A percentile compares a stretch with the other conserved stretches of the same genome.
Evolutionary conservation across 352 stramenopile genomes (phyloP).

Genomic region (Pythium vanterpoolii): DNA sequence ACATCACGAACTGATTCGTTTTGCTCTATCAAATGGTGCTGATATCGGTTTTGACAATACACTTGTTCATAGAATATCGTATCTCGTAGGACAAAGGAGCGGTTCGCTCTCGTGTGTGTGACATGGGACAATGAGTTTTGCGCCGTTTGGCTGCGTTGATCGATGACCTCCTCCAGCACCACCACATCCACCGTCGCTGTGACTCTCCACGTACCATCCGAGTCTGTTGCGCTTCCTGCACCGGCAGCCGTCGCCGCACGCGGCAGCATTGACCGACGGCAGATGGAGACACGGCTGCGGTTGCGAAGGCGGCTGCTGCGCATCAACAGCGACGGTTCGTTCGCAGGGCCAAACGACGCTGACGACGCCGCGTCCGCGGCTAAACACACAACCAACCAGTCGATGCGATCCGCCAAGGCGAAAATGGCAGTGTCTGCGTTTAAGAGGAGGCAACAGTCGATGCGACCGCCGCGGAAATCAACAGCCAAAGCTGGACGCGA

Average conservation of each 20-base stretch:
- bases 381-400: not conserved
- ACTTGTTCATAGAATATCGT: not conserved
- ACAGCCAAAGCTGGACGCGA: not conserved
- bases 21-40: not conserved
- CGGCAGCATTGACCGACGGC: not conserved
- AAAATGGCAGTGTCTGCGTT: not conserved
- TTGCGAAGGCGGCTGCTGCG: constrained; percentile 39
- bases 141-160: not conserved
- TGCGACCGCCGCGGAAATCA: not conserved
- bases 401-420: not conserved
- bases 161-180: not conserved
- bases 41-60: not conserved
- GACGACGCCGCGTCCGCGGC: not conserved
- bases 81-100: not conserved
- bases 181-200: not conserved
- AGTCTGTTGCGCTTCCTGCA: not conserved
- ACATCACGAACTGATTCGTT: not conserved
- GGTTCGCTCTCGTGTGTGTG: constrained; percentile 6
- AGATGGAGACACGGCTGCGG: constrained; percentile 41
- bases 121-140: constrained; percentile 13
- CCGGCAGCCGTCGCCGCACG: not conserved
- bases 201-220: not conserved
- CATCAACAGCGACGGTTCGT: constrained; percentile 18
- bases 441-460: not conserved
- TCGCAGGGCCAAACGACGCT: not conserved